phyloP scores from a whole-genome alignment of 2,329 filamentous ascomycete genomes.

The Onygenales sp. region DNA sequence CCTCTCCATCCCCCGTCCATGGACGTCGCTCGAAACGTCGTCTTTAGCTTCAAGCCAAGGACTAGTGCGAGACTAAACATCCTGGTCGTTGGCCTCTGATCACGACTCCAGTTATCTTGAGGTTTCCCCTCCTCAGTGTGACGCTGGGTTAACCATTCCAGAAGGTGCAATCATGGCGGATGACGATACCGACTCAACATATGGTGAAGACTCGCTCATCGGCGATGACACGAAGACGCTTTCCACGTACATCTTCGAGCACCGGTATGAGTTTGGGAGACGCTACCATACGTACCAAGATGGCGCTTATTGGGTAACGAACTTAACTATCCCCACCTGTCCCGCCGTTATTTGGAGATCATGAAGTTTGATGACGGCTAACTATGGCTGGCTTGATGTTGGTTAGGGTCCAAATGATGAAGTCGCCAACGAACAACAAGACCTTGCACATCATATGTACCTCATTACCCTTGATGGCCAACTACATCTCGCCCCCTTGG shows the following conservation, averaged over 20 bases:
- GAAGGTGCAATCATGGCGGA: too few species aligned
- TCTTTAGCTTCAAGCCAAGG: too few species aligned
- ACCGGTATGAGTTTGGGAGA: constrained; percentile 21
- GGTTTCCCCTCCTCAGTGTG: too few species aligned
- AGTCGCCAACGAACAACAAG: constrained; percentile 14
- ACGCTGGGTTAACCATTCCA: too few species aligned
- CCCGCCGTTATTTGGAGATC: neutral
- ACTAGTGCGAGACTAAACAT: too few species aligned
- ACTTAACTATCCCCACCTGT: neutral
- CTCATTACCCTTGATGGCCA: constrained; percentile 17
- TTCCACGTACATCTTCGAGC: neutral
- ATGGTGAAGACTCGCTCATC: too few species aligned
- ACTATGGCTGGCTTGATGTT: neutral
- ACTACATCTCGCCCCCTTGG: constrained; percentile 19
- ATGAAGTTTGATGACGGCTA: neutral
- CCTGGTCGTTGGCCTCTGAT: too few species aligned
- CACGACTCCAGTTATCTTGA: too few species aligned
- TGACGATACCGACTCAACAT: too few species aligned
- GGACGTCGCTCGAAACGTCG: too few species aligned
- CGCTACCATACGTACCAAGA: constrained; percentile 19
- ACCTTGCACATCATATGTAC: constrained; percentile 19
- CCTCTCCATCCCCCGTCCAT: too few species aligned
- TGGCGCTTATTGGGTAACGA: constrained; percentile 4
- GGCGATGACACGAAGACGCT: too few species aligned
- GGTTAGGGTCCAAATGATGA: constrained; percentile 18